Evolutionary conservation across 1,284 basidiomycete species (phyloP), one percentile per base, ranked within the genome.

Genomic region (Cystobasidium slooffiae): DNA sequence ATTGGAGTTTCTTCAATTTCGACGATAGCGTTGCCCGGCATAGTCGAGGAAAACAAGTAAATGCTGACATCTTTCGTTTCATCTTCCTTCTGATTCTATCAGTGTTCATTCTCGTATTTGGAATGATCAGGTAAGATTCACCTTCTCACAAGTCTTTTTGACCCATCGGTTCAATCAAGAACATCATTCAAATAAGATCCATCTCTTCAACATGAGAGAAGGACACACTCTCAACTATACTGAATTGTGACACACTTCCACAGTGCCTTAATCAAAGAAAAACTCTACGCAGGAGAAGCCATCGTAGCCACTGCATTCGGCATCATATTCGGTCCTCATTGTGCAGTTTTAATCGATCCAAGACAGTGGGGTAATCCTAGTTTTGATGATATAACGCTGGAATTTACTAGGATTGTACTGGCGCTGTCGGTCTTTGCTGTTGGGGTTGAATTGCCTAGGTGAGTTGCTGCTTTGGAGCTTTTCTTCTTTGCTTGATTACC

Each of bases 361-460:
- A 86, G 90, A 53, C 84, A 85, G 0, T 99, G 96, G 96, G 90
- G 88, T 8, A 84, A 84, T 61, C 85, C 59, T 7, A 12, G 2
- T 1, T 78, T 78, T 39, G 78, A 84, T 70, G 81, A 83, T 53
- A 79, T 84, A 74, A 83, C 83, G 0, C 79, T 84, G 76, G 97
- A 99, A 83, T 86, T 99, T 79, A 95, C 94, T 22, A 88, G 96
- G n/a, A 90, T 99, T 73, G 92, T 98, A 72, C 89, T 99, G 62
- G 96, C 96, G 6, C 91, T 99, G 73, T 94, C 94, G 51, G 96
- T 99, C 4, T 99, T 99, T 82, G 94, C 96, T 10, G 93, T 99
- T 75, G 97, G 97, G 3, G 97, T 99, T 51, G 84, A 97, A 81
- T 84, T 97, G 80, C 94, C 94, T 37, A 84, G 84, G 70, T 90